Evolutionary conservation across 2,329 filamentous ascomycete species (phyloP).

Genomic region (Metarhizium anisopliae): DNA sequence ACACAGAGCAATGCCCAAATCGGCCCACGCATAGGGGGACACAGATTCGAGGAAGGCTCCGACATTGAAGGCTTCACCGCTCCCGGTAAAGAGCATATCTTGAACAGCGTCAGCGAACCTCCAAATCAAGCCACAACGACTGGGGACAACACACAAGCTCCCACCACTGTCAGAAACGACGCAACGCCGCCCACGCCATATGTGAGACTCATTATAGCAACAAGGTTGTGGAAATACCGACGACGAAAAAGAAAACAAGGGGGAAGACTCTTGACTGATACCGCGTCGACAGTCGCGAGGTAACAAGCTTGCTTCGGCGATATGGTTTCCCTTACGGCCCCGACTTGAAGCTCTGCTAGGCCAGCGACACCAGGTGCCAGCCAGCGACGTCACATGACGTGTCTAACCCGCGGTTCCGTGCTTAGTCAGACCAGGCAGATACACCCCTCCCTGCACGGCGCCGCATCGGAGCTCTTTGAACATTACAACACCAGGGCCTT

Average conservation of each 20-base stretch:
- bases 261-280: no score
- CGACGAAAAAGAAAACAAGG: neutral
- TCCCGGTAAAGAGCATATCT: constrained; percentile 99
- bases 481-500: neutral
- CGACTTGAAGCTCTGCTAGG: neutral
- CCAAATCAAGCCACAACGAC: neutral
- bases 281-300: no score
- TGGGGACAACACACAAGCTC: constrained; percentile 56
- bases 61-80: constrained; percentile 94
- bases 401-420: neutral
- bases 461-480: neutral
- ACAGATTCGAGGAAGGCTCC: constrained; percentile 90
- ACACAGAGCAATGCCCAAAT: constrained; percentile 82
- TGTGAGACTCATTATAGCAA: constrained; percentile 55
- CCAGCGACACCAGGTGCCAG: neutral
- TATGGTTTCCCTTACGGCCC: neutral
- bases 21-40: constrained; percentile 91
- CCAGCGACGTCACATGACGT: constrained; percentile 28
- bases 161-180: constrained; percentile 62
- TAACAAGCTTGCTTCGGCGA: neutral
- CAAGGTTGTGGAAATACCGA: neutral
- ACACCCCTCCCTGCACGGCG: neutral
- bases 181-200: constrained; percentile 63
- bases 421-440: neutral
- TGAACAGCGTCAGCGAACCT: constrained; percentile 7